These are phyloP conservation scores for Talaromyces sp. DNA, from an alignment of 2,329 filamentous ascomycete genomes.

Conservation along the genomic window DNA sequence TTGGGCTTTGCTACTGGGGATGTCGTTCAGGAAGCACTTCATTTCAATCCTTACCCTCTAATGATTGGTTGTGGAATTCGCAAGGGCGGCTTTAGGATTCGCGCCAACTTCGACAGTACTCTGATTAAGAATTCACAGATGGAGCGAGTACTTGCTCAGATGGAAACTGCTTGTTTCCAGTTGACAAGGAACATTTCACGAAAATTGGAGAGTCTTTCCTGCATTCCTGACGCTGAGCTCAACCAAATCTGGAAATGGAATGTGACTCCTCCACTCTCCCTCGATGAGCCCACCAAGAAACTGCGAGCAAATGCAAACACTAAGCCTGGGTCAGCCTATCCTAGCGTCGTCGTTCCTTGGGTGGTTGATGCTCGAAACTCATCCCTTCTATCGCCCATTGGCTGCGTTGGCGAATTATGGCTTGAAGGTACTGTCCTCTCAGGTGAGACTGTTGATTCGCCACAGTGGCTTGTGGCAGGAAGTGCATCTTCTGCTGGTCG, in stretches of 20 bases:
- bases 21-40: slow-evolving; percentile 38
- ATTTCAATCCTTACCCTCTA: slow-evolving; percentile 54
- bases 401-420: slow-evolving; percentile 42
- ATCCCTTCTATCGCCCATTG: slow-evolving; percentile 44
- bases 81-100: slow-evolving; percentile 47
- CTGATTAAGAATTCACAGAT: slow-evolving; percentile 41
- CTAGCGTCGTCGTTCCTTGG: slow-evolving; percentile 34
- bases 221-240: slow-evolving; percentile 41
- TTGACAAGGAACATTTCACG: slow-evolving; percentile 29
- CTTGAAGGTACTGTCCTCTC: slow-evolving; percentile 44
- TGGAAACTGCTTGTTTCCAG: slow-evolving; percentile 36
- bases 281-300: slow-evolving; percentile 30
- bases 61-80: slow-evolving; percentile 53
- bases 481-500: slow-evolving; percentile 35
- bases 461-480: slow-evolving; percentile 37
- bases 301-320: slow-evolving; percentile 25
- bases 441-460: slow-evolving; percentile 24
- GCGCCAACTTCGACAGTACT: slow-evolving; percentile 48
- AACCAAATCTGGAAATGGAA: slow-evolving; percentile 51
- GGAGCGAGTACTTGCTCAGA: slow-evolving; percentile 40
- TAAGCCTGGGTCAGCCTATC: slow-evolving; percentile 36
- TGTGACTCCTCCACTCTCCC: slow-evolving; percentile 36
- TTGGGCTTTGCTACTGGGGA: slow-evolving; percentile 42
- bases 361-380: slow-evolving; percentile 36
- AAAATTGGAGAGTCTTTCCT: slow-evolving; percentile 39